Base-by-base conservation (phyloP, 768 basidiomycete species). In the Tylopilus balloui region DNA sequence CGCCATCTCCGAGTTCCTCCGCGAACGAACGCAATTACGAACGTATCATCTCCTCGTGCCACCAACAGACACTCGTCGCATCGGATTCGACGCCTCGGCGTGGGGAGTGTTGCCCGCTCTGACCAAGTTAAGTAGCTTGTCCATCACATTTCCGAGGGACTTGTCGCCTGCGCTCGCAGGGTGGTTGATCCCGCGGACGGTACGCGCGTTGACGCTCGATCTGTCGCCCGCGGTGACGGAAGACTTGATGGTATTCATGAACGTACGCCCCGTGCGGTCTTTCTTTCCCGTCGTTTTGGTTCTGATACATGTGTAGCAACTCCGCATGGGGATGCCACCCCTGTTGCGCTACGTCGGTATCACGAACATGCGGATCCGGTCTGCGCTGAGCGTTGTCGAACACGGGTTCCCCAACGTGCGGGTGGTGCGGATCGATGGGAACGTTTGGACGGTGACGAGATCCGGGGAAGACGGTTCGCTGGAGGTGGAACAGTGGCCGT, bases 21-120 rank as follows among this genome's bases (percentile, higher is more conserved):
- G 81, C 13, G 79, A 76, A 8, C 71, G 83, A 37, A 65, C 64
- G 19, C 66, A 76, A 34, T 66, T 88, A 34, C 69, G 69, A n/a
- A 77, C 77, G 0, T 73, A 86, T 21, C 69, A 74, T 37, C 70
- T 87, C 1, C 71, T 76, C 11, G 74, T 73, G 2, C 67, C 73
- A 4, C 59, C 61, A 6, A 60, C 62, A 14, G 76, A 78, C 42
- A 77, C 78, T 54, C 71, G 70, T 52, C 70, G 74, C 7, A 72
- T 82, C 10, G 86, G 86, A 23, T 86, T 83, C 54, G 81, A 86
- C 53, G 81, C 85, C 0, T 77, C 80, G 1, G 72, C 80, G 7
- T 87, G 84, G 85, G 84, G 85, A 10, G 79, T 86, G 8, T 69
- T 88, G 10, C 84, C 84, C 0, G 75, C 75, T 6, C 64, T 88